These are phyloP conservation scores for Talaromyces piceae DNA, from an alignment of 2,329 filamentous ascomycete species.

Conservation along the genomic window DNA sequence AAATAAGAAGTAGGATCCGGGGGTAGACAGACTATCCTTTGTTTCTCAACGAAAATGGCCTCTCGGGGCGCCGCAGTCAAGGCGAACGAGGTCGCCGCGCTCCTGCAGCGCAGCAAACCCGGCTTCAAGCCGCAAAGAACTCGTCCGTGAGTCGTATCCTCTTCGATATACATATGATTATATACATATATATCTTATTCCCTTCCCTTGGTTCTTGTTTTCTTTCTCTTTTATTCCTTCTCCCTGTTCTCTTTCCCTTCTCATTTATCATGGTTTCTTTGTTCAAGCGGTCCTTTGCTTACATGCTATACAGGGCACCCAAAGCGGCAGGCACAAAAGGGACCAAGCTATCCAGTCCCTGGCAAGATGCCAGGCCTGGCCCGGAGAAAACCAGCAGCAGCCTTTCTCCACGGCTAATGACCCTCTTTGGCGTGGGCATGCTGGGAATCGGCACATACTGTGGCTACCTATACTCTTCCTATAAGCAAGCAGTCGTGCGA, in stretches of 20 bases:
- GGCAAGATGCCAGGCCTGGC: not conserved
- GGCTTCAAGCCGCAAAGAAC: not conserved
- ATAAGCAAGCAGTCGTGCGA: constrained; percentile 28
- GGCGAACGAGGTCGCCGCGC: not conserved
- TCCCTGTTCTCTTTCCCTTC: not conserved
- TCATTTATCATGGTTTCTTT: too few species aligned
- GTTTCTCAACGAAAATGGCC: not conserved
- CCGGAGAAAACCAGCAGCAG: not conserved
- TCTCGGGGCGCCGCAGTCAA: not conserved
- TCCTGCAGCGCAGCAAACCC: not conserved
- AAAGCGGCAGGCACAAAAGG: not conserved
- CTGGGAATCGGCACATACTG: constrained; percentile 38
- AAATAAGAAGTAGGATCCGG: too few species aligned
- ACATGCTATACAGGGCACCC: not conserved
- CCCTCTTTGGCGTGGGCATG: constrained; percentile 30
- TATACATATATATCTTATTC: too few species aligned
- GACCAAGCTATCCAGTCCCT: not conserved
- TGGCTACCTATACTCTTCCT: constrained; percentile 37
- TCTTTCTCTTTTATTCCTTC: too few species aligned
- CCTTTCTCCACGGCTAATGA: constrained; percentile 29
- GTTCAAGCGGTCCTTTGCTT: too few species aligned
- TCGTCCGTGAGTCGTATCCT: not conserved
- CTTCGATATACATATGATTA: not conserved
- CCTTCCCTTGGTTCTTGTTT: too few species aligned
- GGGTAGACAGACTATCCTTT: too few species aligned